Base-by-base conservation (phyloP, 2,329 filamentous ascomycete genomes). In the Apiospora marii region DNA sequence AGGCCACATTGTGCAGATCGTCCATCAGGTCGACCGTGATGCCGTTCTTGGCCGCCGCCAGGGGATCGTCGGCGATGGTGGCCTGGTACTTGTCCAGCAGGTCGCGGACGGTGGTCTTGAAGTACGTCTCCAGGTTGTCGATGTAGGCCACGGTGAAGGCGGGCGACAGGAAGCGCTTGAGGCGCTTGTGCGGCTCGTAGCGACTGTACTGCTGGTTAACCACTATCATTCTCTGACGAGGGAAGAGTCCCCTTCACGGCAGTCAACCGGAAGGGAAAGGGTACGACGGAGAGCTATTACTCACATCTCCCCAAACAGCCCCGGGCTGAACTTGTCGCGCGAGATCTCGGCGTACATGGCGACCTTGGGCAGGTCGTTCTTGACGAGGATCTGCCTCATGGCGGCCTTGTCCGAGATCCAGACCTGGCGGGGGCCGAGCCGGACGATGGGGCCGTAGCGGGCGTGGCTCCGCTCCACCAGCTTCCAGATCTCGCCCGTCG, bases 81-180 rank as follows among this genome's bases (percentile, higher is more conserved):
- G 43, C 43, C 58, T 74, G 69, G 46, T 76, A 76, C 67, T 76
- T 76, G 1, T 71, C 48, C 2, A 76, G 37, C 10, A 76, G 71
- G 12, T 75, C 73, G 1, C 72, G 70, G 1, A 77, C 71, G 61
- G 76, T 76, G 44, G 73, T 70, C 67, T 76, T 67, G 69, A 79
- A 79, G 46, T 74, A 75, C 0, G 37, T 67, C 69, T 78, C 77
- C 0, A 78, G 73, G 30, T 76, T 76, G 70, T 79, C 77, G 69
- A 79, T 76, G 64, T 79, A 79, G 34, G 73, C 70, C 16, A 79
- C 76, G 0, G 77, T 79, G 27, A 78, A 78, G 2, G 77, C 77
- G 1, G 77, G 77, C 13, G 76, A 78, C 34, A 79, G 44, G 68
- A 79, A 78, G 13, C 73, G 72, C 74, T 78, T 79, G 1, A 79